Conservation (phyloP, 2,329 filamentous ascomycete genomes). For the Arthrobotrys musiformis region DNA sequence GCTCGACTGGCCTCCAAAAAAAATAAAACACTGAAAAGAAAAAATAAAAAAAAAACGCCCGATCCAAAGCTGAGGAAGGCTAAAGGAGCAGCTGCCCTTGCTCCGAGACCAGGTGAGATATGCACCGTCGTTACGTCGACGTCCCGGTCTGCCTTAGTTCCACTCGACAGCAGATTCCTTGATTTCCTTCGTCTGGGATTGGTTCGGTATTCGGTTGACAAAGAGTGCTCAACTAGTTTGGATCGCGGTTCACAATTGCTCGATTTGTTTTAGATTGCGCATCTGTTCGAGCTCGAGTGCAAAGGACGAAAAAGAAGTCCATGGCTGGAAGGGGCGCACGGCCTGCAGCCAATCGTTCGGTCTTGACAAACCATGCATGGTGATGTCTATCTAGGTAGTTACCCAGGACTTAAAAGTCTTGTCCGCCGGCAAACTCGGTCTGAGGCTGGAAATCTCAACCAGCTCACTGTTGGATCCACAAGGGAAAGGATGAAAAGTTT, state of each 20-base stretch:
- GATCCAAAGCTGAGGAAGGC: conserved; percentile 20
- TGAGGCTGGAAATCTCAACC: conserved; percentile 21
- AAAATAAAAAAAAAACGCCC: background rate
- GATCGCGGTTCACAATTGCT: conserved; percentile 40
- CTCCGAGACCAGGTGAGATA: conserved; percentile 39
- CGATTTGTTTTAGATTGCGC: conserved; percentile 48
- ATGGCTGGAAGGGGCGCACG: conserved; percentile 20
- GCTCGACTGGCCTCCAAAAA: conserved; percentile 9
- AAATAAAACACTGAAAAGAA: background rate
- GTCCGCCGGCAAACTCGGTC: conserved; percentile 28
- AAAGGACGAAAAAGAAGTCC: conserved; percentile 14
- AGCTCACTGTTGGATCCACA: background rate
- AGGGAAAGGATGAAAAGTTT: background rate
- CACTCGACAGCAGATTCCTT: conserved; percentile 19
- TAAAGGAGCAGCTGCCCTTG: conserved; percentile 20
- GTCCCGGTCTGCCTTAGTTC: conserved; percentile 20
- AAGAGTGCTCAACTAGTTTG: conserved; percentile 35
- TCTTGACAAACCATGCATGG: conserved; percentile 11
- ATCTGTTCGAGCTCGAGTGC: background rate
- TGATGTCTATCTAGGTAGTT: conserved; percentile 6
- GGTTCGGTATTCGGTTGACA: conserved; percentile 48
- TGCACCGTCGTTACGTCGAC: conserved; percentile 43
- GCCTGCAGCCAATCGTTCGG: conserved; percentile 8
- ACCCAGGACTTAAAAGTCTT: background rate
- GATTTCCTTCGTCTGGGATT: conserved; percentile 50